These are phyloP conservation scores for Umbelopsis isabellina DNA, from an alignment of 192 early-diverging fungal species.

Conservation along the genomic window DNA sequence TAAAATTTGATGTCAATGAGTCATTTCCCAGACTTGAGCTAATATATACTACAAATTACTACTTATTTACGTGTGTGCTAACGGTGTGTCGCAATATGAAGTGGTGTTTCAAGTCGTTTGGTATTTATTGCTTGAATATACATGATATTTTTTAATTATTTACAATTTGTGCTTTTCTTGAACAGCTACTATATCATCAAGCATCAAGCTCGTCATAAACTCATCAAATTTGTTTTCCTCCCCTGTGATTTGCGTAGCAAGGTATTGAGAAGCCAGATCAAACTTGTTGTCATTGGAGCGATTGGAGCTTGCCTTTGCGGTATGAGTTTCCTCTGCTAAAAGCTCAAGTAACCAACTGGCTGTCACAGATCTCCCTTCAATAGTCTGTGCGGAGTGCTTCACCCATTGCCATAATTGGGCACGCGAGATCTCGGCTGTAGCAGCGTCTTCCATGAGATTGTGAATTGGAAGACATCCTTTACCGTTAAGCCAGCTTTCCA, in stretches of 20 bases:
- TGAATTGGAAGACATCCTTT: conserved; percentile 97
- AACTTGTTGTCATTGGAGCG: conserved; percentile 69
- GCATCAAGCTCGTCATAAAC: no score
- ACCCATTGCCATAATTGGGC: conserved; percentile 99
- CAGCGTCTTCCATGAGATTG: conserved; percentile 98
- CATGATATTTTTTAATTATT: no score
- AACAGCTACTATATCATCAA: no score
- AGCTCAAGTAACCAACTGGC: conserved; percentile 73
- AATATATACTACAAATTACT: conserved; percentile 2
- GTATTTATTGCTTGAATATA: no score
- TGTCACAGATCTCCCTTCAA: conserved; percentile 81
- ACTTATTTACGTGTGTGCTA: no score
- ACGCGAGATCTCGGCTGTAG: conserved; percentile 96
- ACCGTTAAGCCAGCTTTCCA: conserved; percentile 95
- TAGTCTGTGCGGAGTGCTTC: conserved; percentile 78
- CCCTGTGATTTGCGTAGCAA: conserved; percentile 81
- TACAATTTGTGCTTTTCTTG: no score
- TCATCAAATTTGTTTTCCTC: conserved; percentile 21
- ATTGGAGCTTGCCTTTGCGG: conserved; percentile 50
- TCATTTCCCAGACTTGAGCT: neutral
- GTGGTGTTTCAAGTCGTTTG: no score
- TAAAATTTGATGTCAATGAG: neutral
- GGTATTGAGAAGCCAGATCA: conserved; percentile 64
- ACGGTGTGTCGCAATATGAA: no score
- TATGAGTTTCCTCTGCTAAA: conserved; percentile 84